These are phyloP conservation scores for Coniella vitis DNA, from an alignment of 2,329 filamentous ascomycete genomes.

Conservation along the genomic window DNA sequence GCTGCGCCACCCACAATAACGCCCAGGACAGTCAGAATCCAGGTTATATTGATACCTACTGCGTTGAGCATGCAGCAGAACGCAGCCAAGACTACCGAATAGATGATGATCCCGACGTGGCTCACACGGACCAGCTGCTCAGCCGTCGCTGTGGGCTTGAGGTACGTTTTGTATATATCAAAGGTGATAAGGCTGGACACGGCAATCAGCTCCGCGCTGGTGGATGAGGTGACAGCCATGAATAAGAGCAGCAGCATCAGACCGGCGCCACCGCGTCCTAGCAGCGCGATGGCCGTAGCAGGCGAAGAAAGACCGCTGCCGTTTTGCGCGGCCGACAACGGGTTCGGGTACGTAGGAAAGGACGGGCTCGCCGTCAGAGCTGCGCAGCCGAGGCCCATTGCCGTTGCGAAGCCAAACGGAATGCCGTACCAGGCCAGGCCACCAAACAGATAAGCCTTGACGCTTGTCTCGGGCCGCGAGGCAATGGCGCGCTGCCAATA, in stretches of 20 bases:
- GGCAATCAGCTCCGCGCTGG: slow-evolving; percentile 37
- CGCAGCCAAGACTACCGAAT: slow-evolving; percentile 26
- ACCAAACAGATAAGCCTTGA: slow-evolving; percentile 35
- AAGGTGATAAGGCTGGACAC: slow-evolving; percentile 32
- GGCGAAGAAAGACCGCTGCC: slow-evolving; percentile 26
- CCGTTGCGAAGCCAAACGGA: slow-evolving; percentile 29
- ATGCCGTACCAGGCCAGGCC: slow-evolving; percentile 34
- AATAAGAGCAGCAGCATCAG: slow-evolving; percentile 35
- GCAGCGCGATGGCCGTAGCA: slow-evolving; percentile 27
- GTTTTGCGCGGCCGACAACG: slow-evolving; percentile 24
- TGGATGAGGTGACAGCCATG: slow-evolving; percentile 39
- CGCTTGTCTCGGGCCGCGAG: slow-evolving; percentile 31
- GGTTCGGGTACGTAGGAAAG: slow-evolving; percentile 27
- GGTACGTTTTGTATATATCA: slow-evolving; percentile 33
- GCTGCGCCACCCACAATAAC: slow-evolving; percentile 32
- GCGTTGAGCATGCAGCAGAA: slow-evolving; percentile 31
- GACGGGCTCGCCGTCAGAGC: slow-evolving; percentile 22
- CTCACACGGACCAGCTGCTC: slow-evolving; percentile 26
- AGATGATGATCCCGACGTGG: slow-evolving; percentile 28
- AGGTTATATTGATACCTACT: slow-evolving; percentile 30
- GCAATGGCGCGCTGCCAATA: slow-evolving; percentile 40
- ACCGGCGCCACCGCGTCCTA: slow-evolving; percentile 29
- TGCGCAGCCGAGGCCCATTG: slow-evolving; percentile 29
- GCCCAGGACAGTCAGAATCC: slow-evolving; percentile 32
- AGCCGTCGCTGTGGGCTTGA: slow-evolving; percentile 27